phyloP scores from a whole-genome alignment of 2,329 filamentous ascomycete species.

The Amauroascus niger region DNA sequence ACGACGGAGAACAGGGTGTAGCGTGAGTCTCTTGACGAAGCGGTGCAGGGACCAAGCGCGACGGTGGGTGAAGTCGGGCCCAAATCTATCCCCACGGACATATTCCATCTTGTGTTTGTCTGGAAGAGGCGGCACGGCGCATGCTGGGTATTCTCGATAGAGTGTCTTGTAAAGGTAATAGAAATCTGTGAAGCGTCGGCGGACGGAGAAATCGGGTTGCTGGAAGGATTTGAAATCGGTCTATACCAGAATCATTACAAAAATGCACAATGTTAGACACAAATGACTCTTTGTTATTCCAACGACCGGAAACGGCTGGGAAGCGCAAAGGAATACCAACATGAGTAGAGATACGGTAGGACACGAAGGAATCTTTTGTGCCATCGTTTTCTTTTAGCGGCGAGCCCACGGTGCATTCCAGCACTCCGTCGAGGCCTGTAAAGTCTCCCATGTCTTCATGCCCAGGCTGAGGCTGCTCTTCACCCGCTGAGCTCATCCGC shows the following conservation, averaged over 20 bases:
- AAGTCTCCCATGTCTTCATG: constrained; percentile 49
- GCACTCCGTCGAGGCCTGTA: constrained; percentile 59
- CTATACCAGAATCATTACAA: constrained; percentile 38
- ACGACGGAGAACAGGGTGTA: constrained; percentile 81
- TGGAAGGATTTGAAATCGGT: constrained; percentile 92
- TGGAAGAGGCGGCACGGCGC: constrained; percentile 84
- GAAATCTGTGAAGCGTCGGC: constrained; percentile 94
- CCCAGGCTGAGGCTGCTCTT: constrained; percentile 42
- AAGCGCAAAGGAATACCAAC: constrained; percentile 43
- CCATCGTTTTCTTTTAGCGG: constrained; percentile 94
- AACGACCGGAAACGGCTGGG: not conserved
- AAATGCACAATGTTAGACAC: constrained; percentile 2
- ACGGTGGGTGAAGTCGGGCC: constrained; percentile 78
- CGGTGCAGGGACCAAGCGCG: constrained; percentile 84
- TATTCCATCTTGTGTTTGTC: constrained; percentile 99
- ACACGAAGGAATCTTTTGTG: constrained; percentile 92
- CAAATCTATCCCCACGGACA: constrained; percentile 91
- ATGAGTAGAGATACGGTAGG: constrained; percentile 84
- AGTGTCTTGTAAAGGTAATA: constrained; percentile 92
- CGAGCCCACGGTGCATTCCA: constrained; percentile 73
- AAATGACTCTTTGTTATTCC: not conserved
- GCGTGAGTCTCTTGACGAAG: constrained; percentile 73
- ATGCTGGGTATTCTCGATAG: constrained; percentile 75
- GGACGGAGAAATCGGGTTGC: constrained; percentile 65
- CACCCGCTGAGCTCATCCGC: constrained; percentile 37